Conservation (phyloP, 257 asterid species). For the Fraxinus americana region DNA sequence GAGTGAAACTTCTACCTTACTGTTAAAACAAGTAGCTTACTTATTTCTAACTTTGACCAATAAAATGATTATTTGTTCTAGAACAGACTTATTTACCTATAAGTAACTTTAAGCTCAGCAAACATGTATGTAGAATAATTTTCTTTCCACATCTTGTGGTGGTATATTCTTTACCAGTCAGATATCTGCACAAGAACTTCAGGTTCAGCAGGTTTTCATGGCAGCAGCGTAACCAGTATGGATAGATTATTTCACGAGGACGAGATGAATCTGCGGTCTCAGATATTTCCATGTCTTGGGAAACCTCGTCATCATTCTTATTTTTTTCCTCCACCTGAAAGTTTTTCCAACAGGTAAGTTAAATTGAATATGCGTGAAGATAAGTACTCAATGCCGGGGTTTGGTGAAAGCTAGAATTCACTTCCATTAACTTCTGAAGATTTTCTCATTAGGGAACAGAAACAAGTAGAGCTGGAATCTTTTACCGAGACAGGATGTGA, state of each 20-base stretch:
- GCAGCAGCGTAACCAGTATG: constrained; percentile 31
- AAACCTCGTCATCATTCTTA: constrained; percentile 37
- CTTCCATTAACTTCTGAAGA: constrained; percentile 44
- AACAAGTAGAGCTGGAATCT: constrained; percentile 38
- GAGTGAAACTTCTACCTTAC: neutral
- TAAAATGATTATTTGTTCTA: neutral
- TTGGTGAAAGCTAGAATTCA: constrained; percentile 33
- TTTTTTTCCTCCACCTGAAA: constrained; percentile 32
- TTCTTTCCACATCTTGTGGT: constrained; percentile 27
- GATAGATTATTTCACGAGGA: constrained; percentile 37
- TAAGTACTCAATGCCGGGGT: constrained; percentile 37
- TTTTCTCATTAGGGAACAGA: constrained; percentile 37
- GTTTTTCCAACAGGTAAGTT: constrained; percentile 40
- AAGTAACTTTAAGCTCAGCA: neutral
- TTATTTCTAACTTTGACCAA: neutral
- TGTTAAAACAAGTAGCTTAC: neutral
- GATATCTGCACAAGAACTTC: constrained; percentile 51
- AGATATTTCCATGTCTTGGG: constrained; percentile 39
- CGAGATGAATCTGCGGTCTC: constrained; percentile 46
- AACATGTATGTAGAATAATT: neutral
- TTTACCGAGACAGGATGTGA: constrained; percentile 31
- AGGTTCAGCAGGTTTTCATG: constrained; percentile 45
- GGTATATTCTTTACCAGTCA: constrained; percentile 54
- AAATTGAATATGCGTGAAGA: constrained; percentile 45
- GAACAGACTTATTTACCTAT: neutral